Conservation (phyloP, 2,329 filamentous ascomycete genomes). For the Dactylella cylindrospora region DNA sequence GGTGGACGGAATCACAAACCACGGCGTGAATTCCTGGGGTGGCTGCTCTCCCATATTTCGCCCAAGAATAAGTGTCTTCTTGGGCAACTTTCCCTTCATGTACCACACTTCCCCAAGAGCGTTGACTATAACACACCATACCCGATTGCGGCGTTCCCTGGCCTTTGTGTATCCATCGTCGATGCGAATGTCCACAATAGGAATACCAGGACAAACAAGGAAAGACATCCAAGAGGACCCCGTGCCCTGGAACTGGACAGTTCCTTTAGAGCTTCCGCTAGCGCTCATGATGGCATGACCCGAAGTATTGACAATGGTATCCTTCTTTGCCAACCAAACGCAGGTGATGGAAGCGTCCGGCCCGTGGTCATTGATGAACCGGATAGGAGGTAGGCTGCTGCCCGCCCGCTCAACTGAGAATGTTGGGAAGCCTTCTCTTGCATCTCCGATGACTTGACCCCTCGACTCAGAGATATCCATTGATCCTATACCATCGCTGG, state of each 20-base stretch:
- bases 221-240: constrained; percentile 41
- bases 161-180: constrained; percentile 78
- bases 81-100: constrained; percentile 53
- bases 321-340: constrained; percentile 80
- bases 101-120: constrained; percentile 91
- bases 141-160: constrained; percentile 68
- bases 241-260: constrained; percentile 37
- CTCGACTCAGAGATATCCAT: constrained; percentile 33
- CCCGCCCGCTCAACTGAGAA: constrained; percentile 61
- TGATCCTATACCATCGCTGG: constrained; percentile 27
- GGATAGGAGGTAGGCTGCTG: constrained; percentile 56
- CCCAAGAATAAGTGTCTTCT: not conserved
- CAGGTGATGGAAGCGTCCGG: constrained; percentile 71
- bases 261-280: constrained; percentile 40
- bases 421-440: constrained; percentile 72
- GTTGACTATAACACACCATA: constrained; percentile 93
- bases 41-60: constrained; percentile 29
- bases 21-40: constrained; percentile 16
- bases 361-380: constrained; percentile 74
- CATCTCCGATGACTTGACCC: constrained; percentile 61
- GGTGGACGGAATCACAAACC: constrained; percentile 25
- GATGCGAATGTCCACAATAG: constrained; percentile 78
- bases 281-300: constrained; percentile 23
- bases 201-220: constrained; percentile 71
- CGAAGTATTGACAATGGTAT: constrained; percentile 37